phyloP scores from a whole-genome alignment of 805 yeast species.

The Metschnikowia aberdeeniae region DNA sequence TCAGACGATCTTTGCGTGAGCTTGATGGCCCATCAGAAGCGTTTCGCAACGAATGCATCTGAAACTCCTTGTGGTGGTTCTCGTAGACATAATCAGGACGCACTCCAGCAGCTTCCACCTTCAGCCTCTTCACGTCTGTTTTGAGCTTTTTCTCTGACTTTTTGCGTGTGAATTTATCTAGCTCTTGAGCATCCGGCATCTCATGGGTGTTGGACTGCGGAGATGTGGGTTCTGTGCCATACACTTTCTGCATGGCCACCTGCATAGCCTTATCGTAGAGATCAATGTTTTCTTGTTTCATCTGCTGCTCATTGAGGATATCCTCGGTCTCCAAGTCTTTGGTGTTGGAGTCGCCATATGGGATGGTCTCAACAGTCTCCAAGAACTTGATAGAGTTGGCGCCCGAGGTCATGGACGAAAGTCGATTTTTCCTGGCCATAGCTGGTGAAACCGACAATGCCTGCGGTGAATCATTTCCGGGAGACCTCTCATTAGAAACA shows the following conservation, averaged over 20 bases:
- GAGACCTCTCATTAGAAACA: background rate
- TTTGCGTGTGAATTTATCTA: constrained; percentile 8
- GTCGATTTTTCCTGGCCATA: constrained; percentile 10
- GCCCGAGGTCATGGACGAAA: constrained; percentile 20
- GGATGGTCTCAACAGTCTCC: constrained; percentile 37
- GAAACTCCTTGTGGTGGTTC: constrained; percentile 17
- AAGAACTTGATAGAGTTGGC: constrained; percentile 35
- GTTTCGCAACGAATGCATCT: constrained; percentile 13
- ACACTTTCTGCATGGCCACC: constrained; percentile 54
- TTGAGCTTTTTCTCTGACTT: constrained; percentile 13
- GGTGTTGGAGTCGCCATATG: constrained; percentile 9
- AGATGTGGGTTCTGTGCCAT: constrained; percentile 30
- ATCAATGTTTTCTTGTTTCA: constrained; percentile 40
- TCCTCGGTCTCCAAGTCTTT: constrained; percentile 9
- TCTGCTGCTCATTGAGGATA: constrained; percentile 10
- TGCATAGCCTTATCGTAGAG: constrained; percentile 53
- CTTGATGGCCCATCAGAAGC: background rate
- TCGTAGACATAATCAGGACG: constrained; percentile 14
- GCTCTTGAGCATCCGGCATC: background rate
- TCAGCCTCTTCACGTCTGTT: constrained; percentile 9
- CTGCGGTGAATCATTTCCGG: background rate
- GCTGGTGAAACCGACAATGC: constrained; percentile 4
- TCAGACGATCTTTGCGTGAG: constrained; percentile 8
- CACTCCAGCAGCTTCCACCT: constrained; percentile 14
- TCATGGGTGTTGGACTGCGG: background rate